Evolutionary conservation across 306 rosid genomes (phyloP), one percentile per base, ranked within the genome.

Genomic region (Gynostemma pentaphyllum): DNA sequence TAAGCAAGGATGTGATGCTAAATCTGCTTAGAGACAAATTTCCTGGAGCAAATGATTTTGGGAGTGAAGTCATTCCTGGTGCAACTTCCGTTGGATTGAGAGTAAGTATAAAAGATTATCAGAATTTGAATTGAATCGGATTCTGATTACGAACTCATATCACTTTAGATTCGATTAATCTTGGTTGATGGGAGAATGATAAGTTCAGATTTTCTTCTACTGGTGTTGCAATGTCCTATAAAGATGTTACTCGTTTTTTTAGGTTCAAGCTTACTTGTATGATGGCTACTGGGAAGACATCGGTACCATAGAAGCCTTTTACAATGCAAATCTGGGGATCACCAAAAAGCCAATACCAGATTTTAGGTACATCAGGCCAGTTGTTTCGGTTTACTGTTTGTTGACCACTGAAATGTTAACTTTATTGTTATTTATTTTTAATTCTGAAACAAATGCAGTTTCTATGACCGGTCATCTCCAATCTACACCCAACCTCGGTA

Each of bases 271-370:
- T 65, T 84, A 88, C 81, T 75, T 94, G 71, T 88, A 86, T 62
- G 99, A 94, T 75, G 99, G 99, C 67, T 94, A 94, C 74, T 94
- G 99, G 99, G 99, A 94, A 81, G 99, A 94, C 72, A 94, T 94
- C 52, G 97, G 99, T 78, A 94, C 99, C 26, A 94, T 94, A 65
- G 99, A 94, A 73, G 99, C 99, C 70, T 94, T 94, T 81, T 94
- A 88, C 63, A 88, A 94, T 80, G 97, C 99, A 30, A 94, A 94
- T 63, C 76, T 94, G 71, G 99, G 99, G 44, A 94, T 94, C 74
- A 94, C 97, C 44, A 88, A 88, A 77, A 92, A 94, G 75, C 97
- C 99, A 23, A 76, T 94, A 27, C 99, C 99, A 37, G 99, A 94
- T 69, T 94, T 94, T 76, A 94, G 97, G 99, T 94, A 64, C 21